Conservation (phyloP, 495 filamentous ascomycete species). For the Aspergillus cavernicola region DNA sequence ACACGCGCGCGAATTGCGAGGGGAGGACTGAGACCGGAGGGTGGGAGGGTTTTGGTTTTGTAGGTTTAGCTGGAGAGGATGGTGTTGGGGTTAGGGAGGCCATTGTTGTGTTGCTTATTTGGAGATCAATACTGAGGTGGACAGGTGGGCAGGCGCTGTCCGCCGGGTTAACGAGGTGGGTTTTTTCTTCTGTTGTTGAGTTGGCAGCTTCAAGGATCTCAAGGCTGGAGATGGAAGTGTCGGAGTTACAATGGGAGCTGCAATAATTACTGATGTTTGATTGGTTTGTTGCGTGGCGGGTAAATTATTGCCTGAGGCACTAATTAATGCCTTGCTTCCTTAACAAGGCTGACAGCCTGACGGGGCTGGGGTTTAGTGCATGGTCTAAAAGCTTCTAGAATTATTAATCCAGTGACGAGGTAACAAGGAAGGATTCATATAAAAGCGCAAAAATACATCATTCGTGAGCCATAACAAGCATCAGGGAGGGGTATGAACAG, state of each 20-base stretch:
- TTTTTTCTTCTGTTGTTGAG: background rate
- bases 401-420: too few relatives aligned
- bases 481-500: slow-evolving; percentile 20
- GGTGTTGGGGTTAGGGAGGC: slow-evolving; percentile 19
- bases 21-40: slow-evolving; percentile 43
- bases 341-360: too few relatives aligned
- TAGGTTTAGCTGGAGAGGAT: slow-evolving; percentile 1
- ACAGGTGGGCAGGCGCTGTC: background rate
- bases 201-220: background rate
- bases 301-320: slow-evolving; percentile 11
- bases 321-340: background rate
- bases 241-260: background rate
- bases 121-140: too few relatives aligned
- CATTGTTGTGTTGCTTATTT: too few relatives aligned
- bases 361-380: too few relatives aligned
- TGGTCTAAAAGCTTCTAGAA: too few relatives aligned
- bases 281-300: slow-evolving; percentile 10
- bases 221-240: slow-evolving; percentile 2
- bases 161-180: background rate
- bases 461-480: slow-evolving; percentile 27
- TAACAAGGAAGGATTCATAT: too few relatives aligned
- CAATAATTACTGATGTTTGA: slow-evolving; percentile 4
- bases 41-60: slow-evolving; percentile 19
- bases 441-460: slow-evolving; percentile 18
- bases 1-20: slow-evolving; percentile 43